Percentiles rank a stretch among this genome's conserved stretches.
phyloP scores from a whole-genome alignment of 257 asterid genomes.

The Solanum arcanum region DNA sequence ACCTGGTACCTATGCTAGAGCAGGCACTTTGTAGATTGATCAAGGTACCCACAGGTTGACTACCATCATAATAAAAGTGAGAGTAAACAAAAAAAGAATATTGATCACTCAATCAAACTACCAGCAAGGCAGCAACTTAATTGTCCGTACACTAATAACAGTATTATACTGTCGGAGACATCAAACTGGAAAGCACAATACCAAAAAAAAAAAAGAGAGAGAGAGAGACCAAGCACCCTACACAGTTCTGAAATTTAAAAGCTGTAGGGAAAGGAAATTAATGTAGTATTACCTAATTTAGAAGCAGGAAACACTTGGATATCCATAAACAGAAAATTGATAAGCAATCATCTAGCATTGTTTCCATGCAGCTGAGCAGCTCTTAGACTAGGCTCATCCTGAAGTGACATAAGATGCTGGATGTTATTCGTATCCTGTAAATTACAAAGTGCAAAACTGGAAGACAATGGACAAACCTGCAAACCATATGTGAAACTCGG shows the following conservation, averaged over 20 bases:
- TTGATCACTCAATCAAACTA: not conserved
- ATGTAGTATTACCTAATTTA: not conserved
- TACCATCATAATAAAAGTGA: not conserved
- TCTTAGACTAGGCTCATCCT: slow-evolving; percentile 74
- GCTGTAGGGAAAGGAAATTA: not conserved
- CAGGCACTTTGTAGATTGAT: not conserved
- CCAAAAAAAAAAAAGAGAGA: not conserved
- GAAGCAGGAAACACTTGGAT: not conserved
- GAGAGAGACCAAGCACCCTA: not conserved
- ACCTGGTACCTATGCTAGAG: not conserved
- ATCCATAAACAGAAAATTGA: not conserved
- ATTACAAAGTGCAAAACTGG: not conserved
- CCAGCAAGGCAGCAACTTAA: not conserved
- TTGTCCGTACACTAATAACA: not conserved
- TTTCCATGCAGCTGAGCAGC: slow-evolving; percentile 44
- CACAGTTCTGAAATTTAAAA: not conserved
- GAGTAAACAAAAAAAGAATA: not conserved
- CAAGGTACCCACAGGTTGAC: not conserved
- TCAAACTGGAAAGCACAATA: not conserved
- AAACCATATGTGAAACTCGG: slow-evolving; percentile 52
- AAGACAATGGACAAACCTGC: slow-evolving; percentile 44
- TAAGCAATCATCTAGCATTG: slow-evolving; percentile 20
- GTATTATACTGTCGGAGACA: not conserved
- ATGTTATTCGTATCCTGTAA: not conserved
- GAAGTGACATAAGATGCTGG: slow-evolving; percentile 2